Conservation (phyloP, 2,329 filamentous ascomycete genomes). For the Xylariaceae sp. region DNA sequence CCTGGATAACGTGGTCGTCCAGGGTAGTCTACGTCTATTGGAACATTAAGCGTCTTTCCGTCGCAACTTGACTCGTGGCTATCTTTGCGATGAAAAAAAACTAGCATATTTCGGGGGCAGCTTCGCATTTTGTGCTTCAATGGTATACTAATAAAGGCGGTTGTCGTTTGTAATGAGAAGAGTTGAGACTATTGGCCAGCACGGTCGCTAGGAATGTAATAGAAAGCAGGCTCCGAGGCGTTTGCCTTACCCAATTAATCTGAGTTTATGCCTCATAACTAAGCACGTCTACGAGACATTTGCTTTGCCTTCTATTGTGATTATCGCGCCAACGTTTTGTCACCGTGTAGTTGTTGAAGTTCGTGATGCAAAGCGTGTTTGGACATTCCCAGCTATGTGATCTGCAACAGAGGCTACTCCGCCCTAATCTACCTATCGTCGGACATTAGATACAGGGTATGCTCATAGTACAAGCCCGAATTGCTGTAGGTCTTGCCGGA, state of each 20-base stretch:
- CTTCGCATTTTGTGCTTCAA: conserved; percentile 10
- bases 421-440: too few relatives aligned
- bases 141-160: conserved; percentile 21
- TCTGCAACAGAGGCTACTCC: too few relatives aligned
- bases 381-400: too few relatives aligned
- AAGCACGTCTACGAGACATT: too few relatives aligned
- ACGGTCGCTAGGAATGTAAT: conserved; percentile 12
- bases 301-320: not conserved
- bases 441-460: too few relatives aligned
- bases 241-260: too few relatives aligned
- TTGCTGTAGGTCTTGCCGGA: too few relatives aligned
- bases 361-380: too few relatives aligned
- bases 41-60: conserved; percentile 50
- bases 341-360: too few relatives aligned
- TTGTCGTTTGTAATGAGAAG: conserved; percentile 18
- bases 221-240: conserved; percentile 2
- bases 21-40: conserved; percentile 80
- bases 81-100: not conserved
- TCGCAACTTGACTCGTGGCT: not conserved
- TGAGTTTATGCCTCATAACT: too few relatives aligned
- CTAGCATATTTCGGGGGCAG: conserved; percentile 4
- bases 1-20: conserved; percentile 97
- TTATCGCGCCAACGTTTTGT: too few relatives aligned
- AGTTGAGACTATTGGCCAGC: conserved; percentile 4
- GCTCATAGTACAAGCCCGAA: too few relatives aligned